Conservation (phyloP, 2,329 filamentous ascomycete genomes). For the Colletotrichum sp. region DNA sequence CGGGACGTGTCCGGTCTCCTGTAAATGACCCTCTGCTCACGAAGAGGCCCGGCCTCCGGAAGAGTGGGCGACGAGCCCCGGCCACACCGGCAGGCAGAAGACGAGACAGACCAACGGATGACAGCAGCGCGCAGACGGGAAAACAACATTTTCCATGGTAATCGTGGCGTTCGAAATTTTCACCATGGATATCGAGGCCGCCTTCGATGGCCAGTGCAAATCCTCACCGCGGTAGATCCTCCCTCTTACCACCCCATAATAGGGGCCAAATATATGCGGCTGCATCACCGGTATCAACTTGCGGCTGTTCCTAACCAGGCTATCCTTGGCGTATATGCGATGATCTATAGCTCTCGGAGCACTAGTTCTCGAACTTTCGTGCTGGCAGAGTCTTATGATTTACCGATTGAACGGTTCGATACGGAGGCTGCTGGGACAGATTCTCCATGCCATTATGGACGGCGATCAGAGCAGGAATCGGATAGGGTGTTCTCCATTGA, state of each 20-base stretch:
- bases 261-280: slow-evolving; percentile 1
- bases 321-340: background rate
- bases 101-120: background rate
- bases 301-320: background rate
- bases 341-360: slow-evolving; percentile 2
- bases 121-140: background rate
- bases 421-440: background rate
- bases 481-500: background rate
- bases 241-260: background rate
- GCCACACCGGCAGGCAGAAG: background rate
- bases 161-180: background rate
- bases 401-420: background rate
- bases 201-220: background rate
- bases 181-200: background rate
- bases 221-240: background rate
- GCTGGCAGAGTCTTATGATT: background rate
- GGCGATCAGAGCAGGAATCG: background rate
- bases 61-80: background rate
- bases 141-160: background rate
- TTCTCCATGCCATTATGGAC: background rate
- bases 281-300: slow-evolving; percentile 1
- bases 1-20: slow-evolving; percentile 8
- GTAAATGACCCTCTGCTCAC: slow-evolving; percentile 4
- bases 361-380: slow-evolving; percentile 1
- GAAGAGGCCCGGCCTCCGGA: background rate